Percentiles rank a stretch among this genome's conserved stretches.
Conservation (phyloP, 2,329 filamentous ascomycete species). For the Sporothrix protearum region DNA sequence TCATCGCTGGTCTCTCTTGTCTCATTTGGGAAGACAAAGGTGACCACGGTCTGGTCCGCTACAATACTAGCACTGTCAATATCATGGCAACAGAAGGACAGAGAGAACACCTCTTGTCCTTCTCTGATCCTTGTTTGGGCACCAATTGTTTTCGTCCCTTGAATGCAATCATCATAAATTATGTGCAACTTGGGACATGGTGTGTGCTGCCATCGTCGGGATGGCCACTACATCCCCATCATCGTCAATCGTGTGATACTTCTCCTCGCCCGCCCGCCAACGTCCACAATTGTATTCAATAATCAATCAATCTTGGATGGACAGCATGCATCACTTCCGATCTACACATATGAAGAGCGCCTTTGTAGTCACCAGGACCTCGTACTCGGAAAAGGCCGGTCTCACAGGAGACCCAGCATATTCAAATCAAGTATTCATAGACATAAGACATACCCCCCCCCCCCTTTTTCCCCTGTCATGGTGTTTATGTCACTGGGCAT, state of each 20-base stretch:
- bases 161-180: background rate
- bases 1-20: background rate
- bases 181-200: background rate
- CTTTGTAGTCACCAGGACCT: background rate
- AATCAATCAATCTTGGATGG: background rate
- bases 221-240: too few species aligned
- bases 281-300: background rate
- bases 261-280: too few species aligned
- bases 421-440: background rate
- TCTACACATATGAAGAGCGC: background rate
- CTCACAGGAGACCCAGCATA: background rate
- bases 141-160: background rate
- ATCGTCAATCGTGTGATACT: too few species aligned
- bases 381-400: background rate
- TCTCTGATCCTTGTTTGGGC: background rate
- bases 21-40: conserved; percentile 10
- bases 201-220: background rate
- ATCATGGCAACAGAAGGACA: conserved; percentile 3
- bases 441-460: background rate
- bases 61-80: conserved; percentile 2
- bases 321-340: background rate
- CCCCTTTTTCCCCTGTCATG: background rate
- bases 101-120: background rate
- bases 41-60: background rate
- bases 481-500: background rate